phyloP scores from a whole-genome alignment of 2,329 filamentous ascomycete species.

The Venturiaceae sp. region DNA sequence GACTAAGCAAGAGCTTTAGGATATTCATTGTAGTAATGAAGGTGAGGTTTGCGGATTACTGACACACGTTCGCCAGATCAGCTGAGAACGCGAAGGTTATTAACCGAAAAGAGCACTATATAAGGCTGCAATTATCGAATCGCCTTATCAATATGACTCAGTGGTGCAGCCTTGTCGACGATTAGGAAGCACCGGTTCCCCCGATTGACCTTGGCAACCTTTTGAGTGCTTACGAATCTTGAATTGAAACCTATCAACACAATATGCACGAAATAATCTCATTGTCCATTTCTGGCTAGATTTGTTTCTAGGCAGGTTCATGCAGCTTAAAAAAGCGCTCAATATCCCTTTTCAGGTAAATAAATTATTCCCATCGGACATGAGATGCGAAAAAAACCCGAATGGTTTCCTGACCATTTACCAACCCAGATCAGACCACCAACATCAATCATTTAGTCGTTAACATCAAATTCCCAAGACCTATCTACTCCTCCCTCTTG shows the following conservation, averaged over 20 bases:
- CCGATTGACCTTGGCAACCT: not conserved
- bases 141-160: not conserved
- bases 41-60: too few species aligned
- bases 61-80: not conserved
- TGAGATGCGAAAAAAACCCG: not conserved
- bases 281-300: too few species aligned
- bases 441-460: not conserved
- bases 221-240: not conserved
- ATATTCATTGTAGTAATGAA: too few species aligned
- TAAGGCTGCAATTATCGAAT: not conserved
- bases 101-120: not conserved
- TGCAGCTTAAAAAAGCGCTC: too few species aligned
- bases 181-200: not conserved
- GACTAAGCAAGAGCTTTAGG: too few species aligned
- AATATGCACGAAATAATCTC: too few species aligned
- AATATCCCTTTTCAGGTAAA: too few species aligned
- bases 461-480: constrained; percentile 12
- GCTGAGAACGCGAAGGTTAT: not conserved
- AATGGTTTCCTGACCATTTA: not conserved
- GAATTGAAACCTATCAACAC: not conserved
- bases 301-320: too few species aligned
- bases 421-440: not conserved
- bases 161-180: too few species aligned
- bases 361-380: not conserved
- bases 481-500: constrained; percentile 48